Conservation (phyloP, 768 basidiomycete species). For the Amanita fuliginea region DNA sequence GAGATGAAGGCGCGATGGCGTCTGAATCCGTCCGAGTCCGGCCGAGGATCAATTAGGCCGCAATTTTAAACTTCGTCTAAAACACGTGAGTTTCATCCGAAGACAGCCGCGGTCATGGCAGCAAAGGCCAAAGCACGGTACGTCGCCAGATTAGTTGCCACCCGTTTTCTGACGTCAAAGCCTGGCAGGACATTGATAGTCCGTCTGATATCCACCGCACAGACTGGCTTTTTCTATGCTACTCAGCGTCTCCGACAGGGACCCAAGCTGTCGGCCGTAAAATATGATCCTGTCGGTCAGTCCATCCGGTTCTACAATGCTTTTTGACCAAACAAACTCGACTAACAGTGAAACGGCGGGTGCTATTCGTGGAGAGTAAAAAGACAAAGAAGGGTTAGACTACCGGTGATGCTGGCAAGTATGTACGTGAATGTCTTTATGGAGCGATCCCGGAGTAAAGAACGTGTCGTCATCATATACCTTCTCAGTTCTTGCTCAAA, state of each 20-base stretch:
- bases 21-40: no score
- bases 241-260: conserved; percentile 64
- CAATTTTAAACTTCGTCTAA: no score
- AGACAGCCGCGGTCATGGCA: conserved; percentile 1
- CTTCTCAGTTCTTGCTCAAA: no score
- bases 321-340: neutral
- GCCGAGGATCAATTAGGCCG: no score
- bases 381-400: conserved; percentile 51
- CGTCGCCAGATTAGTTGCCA: neutral
- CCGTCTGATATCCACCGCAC: conserved; percentile 82
- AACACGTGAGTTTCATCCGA: no score
- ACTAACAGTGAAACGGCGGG: conserved; percentile 49
- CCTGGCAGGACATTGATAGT: conserved; percentile 74
- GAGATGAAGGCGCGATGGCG: no score
- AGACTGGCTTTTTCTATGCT: conserved; percentile 89
- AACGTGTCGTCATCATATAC: no score
- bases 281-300: conserved; percentile 78
- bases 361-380: conserved; percentile 71
- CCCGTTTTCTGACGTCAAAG: neutral
- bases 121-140: conserved; percentile 13
- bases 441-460: no score
- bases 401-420: no score
- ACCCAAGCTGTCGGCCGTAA: conserved; percentile 80
- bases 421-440: no score
- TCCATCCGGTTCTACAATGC: neutral